Evolutionary conservation across 2,329 filamentous ascomycete species (phyloP).

Genomic region (Blastomyces gilchristii): DNA sequence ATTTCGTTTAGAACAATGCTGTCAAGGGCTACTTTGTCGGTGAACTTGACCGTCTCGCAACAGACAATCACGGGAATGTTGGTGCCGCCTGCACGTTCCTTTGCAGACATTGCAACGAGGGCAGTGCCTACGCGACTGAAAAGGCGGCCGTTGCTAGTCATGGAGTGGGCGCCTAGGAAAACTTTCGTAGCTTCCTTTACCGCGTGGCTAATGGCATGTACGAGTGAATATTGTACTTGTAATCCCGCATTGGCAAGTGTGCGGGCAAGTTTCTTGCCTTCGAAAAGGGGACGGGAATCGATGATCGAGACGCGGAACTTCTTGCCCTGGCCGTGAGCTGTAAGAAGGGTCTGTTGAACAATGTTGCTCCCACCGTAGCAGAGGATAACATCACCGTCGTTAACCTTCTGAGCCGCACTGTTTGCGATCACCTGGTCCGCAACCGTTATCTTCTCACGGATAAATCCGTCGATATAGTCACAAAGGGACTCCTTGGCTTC

Average conservation of each 20-base stretch:
- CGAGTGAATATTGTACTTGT: constrained; percentile 68
- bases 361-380: constrained; percentile 81
- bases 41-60: constrained; percentile 92
- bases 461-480: constrained; percentile 76
- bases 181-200: constrained; percentile 63
- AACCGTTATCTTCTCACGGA: constrained; percentile 78
- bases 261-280: constrained; percentile 62
- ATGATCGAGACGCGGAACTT: constrained; percentile 76
- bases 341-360: constrained; percentile 69
- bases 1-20: constrained; percentile 93
- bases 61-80: constrained; percentile 77
- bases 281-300: constrained; percentile 62
- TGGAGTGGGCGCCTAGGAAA: constrained; percentile 79
- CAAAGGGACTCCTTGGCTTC: constrained; percentile 71
- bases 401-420: constrained; percentile 64
- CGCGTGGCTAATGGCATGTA: constrained; percentile 65
- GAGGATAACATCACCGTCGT: constrained; percentile 68
- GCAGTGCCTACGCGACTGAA: constrained; percentile 83
- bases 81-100: constrained; percentile 45
- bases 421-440: constrained; percentile 78
- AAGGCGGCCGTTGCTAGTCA: constrained; percentile 89
- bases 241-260: constrained; percentile 60
- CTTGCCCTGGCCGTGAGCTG: constrained; percentile 59
- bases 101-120: constrained; percentile 73
- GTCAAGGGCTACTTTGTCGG: constrained; percentile 78